Conservation (phyloP, 192 early-diverging fungal genomes). For the Coemansia sp. region DNA sequence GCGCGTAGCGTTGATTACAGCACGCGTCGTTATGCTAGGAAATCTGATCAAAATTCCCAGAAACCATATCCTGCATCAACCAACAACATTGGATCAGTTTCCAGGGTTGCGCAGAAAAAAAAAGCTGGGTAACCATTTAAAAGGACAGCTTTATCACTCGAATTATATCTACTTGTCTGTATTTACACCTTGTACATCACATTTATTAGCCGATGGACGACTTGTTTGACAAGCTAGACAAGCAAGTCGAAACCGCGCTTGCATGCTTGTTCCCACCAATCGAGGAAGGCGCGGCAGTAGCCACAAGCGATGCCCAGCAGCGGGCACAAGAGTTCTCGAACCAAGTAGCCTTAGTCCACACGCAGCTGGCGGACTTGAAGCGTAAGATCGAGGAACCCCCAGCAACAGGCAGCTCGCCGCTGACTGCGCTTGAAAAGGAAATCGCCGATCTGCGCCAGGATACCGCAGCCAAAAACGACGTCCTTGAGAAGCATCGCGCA, state of each 20-base stretch:
- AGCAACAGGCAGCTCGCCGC: background rate
- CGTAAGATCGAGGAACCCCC: constrained; percentile 20
- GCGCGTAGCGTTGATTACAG: background rate
- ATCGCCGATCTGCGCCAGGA: constrained; percentile 39
- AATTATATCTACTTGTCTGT: too few species aligned
- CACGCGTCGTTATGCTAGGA: background rate
- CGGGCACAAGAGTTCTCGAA: constrained; percentile 41
- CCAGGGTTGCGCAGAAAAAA: too few species aligned
- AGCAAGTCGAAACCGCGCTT: constrained; percentile 30
- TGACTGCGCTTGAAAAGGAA: constrained; percentile 16
- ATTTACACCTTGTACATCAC: background rate
- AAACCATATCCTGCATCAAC: too few species aligned
- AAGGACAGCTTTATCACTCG: too few species aligned
- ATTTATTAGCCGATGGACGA: constrained; percentile 28
- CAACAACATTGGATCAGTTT: too few species aligned
- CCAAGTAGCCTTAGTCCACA: constrained; percentile 21
- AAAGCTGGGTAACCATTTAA: too few species aligned
- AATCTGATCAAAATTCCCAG: too few species aligned
- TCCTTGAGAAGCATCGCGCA: constrained; percentile 29
- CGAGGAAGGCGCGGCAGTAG: background rate
- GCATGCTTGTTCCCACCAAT: constrained; percentile 38
- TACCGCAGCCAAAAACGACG: constrained; percentile 27
- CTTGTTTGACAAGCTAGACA: constrained; percentile 37
- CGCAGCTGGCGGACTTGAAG: constrained; percentile 36
- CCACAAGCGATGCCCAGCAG: constrained; percentile 37